phyloP scores from a whole-genome alignment of 257 asterid species.

The Capsicum rhomboideum region DNA sequence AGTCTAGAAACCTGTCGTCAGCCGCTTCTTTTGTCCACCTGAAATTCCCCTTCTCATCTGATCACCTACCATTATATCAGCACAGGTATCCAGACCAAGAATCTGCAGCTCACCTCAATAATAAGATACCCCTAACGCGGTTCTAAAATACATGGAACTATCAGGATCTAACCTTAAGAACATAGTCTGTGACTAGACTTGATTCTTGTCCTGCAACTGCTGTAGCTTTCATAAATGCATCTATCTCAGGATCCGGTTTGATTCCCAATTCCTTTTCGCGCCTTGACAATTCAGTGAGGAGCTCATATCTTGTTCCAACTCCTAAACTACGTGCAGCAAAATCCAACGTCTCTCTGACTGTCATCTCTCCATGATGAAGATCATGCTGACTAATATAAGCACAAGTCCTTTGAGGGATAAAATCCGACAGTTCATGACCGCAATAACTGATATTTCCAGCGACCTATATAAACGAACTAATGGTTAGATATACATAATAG shows the following conservation, averaged over 20 bases:
- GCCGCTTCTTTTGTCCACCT: slow-evolving; percentile 93
- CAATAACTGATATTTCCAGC: slow-evolving; percentile 68
- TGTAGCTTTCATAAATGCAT: slow-evolving; percentile 92
- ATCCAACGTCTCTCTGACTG: slow-evolving; percentile 78
- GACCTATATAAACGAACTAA: slow-evolving; percentile 22
- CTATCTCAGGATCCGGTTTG: slow-evolving; percentile 82
- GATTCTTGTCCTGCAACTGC: slow-evolving; percentile 84
- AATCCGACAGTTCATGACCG: slow-evolving; percentile 76
- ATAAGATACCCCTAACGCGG: neutral
- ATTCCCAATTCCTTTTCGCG: slow-evolving; percentile 71
- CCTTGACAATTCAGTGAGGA: slow-evolving; percentile 65
- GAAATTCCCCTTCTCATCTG: slow-evolving; percentile 95
- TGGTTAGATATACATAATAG: neutral
- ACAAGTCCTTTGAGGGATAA: slow-evolving; percentile 85
- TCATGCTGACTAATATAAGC: slow-evolving; percentile 88
- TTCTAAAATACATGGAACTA: neutral
- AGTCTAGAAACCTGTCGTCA: slow-evolving; percentile 63
- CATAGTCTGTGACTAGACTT: slow-evolving; percentile 79
- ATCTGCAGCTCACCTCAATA: slow-evolving; percentile 31
- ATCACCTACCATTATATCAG: slow-evolving; percentile 83
- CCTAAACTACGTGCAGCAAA: slow-evolving; percentile 90
- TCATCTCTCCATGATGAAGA: slow-evolving; percentile 93
- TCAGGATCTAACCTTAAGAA: slow-evolving; percentile 56
- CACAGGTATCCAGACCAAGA: slow-evolving; percentile 93
- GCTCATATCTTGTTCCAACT: slow-evolving; percentile 88